phyloP scores from a whole-genome alignment of 78 protist species.

The Pigoraptor vietnamica region DNA sequence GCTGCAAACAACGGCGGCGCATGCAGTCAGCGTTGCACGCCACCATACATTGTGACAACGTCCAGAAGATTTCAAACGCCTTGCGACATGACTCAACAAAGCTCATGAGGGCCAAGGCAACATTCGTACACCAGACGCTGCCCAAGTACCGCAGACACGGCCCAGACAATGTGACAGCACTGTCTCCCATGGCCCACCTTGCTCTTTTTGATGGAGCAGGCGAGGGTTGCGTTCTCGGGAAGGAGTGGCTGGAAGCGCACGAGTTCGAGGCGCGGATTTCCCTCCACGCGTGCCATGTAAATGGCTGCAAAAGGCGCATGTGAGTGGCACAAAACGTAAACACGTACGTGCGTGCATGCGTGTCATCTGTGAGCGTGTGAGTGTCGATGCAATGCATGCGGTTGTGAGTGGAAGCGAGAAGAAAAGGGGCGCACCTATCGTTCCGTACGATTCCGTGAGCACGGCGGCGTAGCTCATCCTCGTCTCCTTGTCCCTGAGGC shows the following conservation, averaged over 20 bases:
- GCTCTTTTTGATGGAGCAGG: neutral
- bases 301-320: neutral
- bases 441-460: neutral
- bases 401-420: too few species aligned
- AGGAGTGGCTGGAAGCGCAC: neutral
- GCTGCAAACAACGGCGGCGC: too few species aligned
- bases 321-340: too few species aligned
- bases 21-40: too few species aligned
- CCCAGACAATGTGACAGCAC: neutral
- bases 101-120: too few species aligned
- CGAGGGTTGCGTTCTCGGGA: neutral
- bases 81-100: too few species aligned
- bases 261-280: neutral
- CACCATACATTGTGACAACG: too few species aligned
- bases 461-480: neutral
- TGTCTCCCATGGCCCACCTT: neutral
- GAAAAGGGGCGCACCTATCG: neutral
- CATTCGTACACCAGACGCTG: too few species aligned
- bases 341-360: neutral
- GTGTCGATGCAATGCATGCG: neutral
- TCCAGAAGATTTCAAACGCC: too few species aligned
- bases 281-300: neutral
- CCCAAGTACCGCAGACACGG: too few species aligned
- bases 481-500: neutral
- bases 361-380: neutral